Conservation (phyloP, 495 filamentous ascomycete genomes). For the Penicillium herquei region DNA sequence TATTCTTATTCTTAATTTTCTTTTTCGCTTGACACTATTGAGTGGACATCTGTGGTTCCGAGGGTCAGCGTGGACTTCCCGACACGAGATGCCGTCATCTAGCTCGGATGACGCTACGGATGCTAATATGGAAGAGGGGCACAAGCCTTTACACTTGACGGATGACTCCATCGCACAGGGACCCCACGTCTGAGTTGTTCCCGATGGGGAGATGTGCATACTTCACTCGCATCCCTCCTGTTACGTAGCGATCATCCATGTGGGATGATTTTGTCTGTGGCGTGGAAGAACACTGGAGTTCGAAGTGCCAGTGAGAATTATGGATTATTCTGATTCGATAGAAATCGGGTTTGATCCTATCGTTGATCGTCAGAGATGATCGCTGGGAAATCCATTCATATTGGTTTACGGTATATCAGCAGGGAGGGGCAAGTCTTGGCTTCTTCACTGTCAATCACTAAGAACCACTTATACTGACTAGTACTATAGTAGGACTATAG, state of each 20-base stretch:
- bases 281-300: not conserved
- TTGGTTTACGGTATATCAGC: not conserved
- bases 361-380: not conserved
- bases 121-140: not conserved
- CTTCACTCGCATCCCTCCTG: not conserved
- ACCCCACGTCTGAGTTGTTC: constrained; percentile 14
- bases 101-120: constrained; percentile 6
- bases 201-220: constrained; percentile 22
- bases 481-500: not conserved
- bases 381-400: not conserved
- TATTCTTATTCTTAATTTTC: not conserved
- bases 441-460: not conserved
- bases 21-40: not conserved
- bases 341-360: not conserved
- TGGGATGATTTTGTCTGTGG: not conserved
- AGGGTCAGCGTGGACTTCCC: not conserved
- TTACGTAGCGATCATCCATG: constrained; percentile 12
- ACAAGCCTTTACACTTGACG: constrained; percentile 1
- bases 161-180: constrained; percentile 16
- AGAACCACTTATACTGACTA: not conserved
- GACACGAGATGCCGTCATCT: constrained; percentile 4
- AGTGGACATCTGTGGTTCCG: not conserved
- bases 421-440: not conserved
- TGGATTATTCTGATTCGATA: not conserved
- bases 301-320: not conserved